These are phyloP conservation scores for Aspergillus pseudoviridinutans DNA, from an alignment of 2,329 filamentous ascomycete genomes.

Conservation along the genomic window DNA sequence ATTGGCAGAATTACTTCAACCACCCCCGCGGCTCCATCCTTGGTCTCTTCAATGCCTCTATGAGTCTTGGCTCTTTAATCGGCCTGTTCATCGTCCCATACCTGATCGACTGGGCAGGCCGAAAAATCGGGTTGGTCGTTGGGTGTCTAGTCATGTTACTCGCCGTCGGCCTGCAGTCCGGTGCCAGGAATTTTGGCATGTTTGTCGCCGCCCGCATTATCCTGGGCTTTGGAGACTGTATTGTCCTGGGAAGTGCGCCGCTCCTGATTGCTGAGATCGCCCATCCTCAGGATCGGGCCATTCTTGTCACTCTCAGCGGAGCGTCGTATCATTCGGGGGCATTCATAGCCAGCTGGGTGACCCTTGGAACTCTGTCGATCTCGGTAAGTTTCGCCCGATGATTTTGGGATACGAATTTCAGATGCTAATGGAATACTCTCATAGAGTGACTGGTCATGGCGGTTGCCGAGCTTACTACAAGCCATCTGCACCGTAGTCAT, in stretches of 20 bases:
- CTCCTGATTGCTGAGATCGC: slow-evolving; percentile 24
- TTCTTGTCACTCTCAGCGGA: slow-evolving; percentile 17
- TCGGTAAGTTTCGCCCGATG: slow-evolving; percentile 2
- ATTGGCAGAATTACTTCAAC: slow-evolving; percentile 22
- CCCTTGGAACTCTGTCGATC: slow-evolving; percentile 16
- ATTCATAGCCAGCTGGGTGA: slow-evolving; percentile 16
- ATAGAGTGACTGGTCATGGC: slow-evolving; percentile 19
- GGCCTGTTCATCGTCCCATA: slow-evolving; percentile 18
- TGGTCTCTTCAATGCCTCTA: slow-evolving; percentile 18
- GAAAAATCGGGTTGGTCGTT: slow-evolving; percentile 10
- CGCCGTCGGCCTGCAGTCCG: slow-evolving; percentile 24
- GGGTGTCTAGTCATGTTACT: slow-evolving; percentile 18
- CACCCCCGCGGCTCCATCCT: slow-evolving; percentile 18
- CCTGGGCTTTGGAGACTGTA: slow-evolving; percentile 21
- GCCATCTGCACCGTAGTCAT: slow-evolving; percentile 16
- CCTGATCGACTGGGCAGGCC: slow-evolving; percentile 16
- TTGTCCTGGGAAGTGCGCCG: slow-evolving; percentile 20
- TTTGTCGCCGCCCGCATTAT: slow-evolving; percentile 23
- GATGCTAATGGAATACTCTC: neutral
- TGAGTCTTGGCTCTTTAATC: slow-evolving; percentile 16
- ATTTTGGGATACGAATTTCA: too few species aligned
- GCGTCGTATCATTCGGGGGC: slow-evolving; percentile 18
- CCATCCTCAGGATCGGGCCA: slow-evolving; percentile 21
- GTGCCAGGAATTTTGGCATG: slow-evolving; percentile 21
- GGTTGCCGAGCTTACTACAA: slow-evolving; percentile 18